Base-by-base conservation (phyloP, 495 filamentous ascomycete species). In the Pyronema omphalodes region DNA sequence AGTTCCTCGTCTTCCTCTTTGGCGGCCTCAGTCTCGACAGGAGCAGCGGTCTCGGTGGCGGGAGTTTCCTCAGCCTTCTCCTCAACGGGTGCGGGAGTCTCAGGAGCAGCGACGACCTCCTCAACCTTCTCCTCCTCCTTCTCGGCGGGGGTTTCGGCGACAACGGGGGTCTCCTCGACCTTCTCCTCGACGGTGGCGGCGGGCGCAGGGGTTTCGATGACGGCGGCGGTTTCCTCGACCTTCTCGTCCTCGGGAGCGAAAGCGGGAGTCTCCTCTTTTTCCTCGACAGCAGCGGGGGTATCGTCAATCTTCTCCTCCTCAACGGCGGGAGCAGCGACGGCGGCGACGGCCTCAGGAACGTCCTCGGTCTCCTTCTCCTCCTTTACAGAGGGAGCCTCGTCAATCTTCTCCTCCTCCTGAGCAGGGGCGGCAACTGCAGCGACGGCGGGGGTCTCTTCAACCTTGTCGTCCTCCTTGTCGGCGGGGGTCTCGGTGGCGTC, bases 201-300 rank as follows among this genome's bases (percentile, higher is more conserved):
- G 6, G 57, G 53, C 2, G 51, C 48, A 51, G 48, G 18, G 8
- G 37, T 44, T 23, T 47, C 44, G 44, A 29, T 41, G 7, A 37
- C 36, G 34, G 29, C n/a, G n/a, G 18, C 8, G 5, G 15, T 49
- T 23, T 48, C 43, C 29, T 52, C 37, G 9, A 9, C 17, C 6
- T 37, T 44, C 29, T 23, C 11, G 47, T 23, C 36, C 3, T 1
- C 11, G 44, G 47, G 23, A 15, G 29, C 29, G 9, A 19, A 9
- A 37, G 44, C 14, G 45, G 36, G 41, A 3, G 11, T 15, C 11
- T 11, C 53, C 2, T 75, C 75, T 18, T 69, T 64, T 19, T 70
- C 73, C 37, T 83, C 66, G 7, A 76, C 73, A 9, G 85, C 85
- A 15, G 89, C 76, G 64, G 77, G 76, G 67, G 89, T 83, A 2